These are phyloP conservation scores for Amaranthus tricolor DNA, from an alignment of 179 eudicot species.

Conservation along the genomic window DNA sequence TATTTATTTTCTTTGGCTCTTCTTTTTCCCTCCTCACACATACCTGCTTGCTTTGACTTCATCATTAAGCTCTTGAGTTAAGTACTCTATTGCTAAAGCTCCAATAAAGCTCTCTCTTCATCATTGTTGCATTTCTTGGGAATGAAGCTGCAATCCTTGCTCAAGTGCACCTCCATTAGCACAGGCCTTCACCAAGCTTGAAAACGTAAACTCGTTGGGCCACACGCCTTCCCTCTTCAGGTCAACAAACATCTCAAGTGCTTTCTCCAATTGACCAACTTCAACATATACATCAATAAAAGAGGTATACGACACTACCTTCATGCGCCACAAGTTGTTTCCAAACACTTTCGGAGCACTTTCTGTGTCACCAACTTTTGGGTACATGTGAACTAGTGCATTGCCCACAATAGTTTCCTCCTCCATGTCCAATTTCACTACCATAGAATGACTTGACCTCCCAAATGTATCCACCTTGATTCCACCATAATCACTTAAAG, in stretches of 20 bases:
- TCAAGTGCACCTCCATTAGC: constrained; percentile 41
- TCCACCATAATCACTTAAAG: constrained; percentile 39
- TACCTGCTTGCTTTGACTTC: too few relatives aligned
- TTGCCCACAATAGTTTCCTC: too few relatives aligned
- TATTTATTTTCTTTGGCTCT: too few relatives aligned
- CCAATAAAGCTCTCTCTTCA: too few relatives aligned
- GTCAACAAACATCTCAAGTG: constrained; percentile 35
- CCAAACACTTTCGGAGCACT: constrained; percentile 45
- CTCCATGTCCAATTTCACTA: too few relatives aligned
- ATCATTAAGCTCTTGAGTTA: too few relatives aligned
- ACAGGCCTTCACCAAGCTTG: constrained; percentile 44
- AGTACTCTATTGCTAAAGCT: too few relatives aligned
- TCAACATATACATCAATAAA: constrained; percentile 55
- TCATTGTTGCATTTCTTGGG: constrained; percentile 28
- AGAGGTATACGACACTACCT: constrained; percentile 50
- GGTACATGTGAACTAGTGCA: constrained; percentile 53
- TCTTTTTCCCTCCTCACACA: too few relatives aligned
- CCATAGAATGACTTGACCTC: constrained; percentile 41
- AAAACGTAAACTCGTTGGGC: constrained; percentile 54
- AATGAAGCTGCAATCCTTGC: constrained; percentile 41
- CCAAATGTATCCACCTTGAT: constrained; percentile 35
- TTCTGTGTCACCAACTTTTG: constrained; percentile 43
- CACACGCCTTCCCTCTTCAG: constrained; percentile 32
- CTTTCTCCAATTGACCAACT: constrained; percentile 35
- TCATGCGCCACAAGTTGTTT: constrained; percentile 22